phyloP scores from a whole-genome alignment of 1,139 yeast species.

The Geotrichum australiense region DNA sequence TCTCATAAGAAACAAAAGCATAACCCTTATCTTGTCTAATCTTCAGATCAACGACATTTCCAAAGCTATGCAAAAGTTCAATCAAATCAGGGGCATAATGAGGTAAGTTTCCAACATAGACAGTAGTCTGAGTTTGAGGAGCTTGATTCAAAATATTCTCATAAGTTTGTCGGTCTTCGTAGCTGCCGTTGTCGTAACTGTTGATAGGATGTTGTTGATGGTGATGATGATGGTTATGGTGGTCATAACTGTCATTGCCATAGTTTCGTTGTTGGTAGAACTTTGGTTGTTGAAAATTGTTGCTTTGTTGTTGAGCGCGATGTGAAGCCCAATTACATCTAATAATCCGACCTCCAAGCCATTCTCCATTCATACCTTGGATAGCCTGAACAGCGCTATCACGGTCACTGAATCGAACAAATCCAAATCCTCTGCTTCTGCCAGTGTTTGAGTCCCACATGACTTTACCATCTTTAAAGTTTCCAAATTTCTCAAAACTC shows the following conservation, averaged over 20 bases:
- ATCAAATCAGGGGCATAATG: constrained; percentile 62
- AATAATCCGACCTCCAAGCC: constrained; percentile 66
- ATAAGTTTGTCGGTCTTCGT: constrained; percentile 9
- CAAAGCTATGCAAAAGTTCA: constrained; percentile 74
- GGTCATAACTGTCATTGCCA: constrained; percentile 4
- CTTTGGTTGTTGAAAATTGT: constrained; percentile 16
- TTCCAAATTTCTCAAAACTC: constrained; percentile 53
- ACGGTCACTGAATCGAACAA: constrained; percentile 66
- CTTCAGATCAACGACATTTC: constrained; percentile 74
- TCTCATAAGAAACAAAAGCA: constrained; percentile 79
- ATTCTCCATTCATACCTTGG: constrained; percentile 65
- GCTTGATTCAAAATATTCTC: constrained; percentile 19
- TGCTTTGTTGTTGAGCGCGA: constrained; percentile 14
- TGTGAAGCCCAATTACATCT: constrained; percentile 89
- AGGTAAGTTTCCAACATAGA: constrained; percentile 79
- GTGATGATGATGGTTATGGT: constrained; percentile 20
- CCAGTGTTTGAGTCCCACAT: constrained; percentile 98
- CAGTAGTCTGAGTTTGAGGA: constrained; percentile 82
- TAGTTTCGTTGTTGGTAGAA: constrained; percentile 4
- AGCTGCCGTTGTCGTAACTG: constrained; percentile 16
- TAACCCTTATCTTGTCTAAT: constrained; percentile 76
- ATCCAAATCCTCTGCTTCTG: constrained; percentile 86
- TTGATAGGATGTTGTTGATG: constrained; percentile 18
- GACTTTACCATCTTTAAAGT: constrained; percentile 78
- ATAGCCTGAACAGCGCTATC: constrained; percentile 71